Percentiles rank a stretch among this genome's conserved stretches.
Evolutionary conservation across 345 rosid species (phyloP).

Genomic region (Salix purpurea): DNA sequence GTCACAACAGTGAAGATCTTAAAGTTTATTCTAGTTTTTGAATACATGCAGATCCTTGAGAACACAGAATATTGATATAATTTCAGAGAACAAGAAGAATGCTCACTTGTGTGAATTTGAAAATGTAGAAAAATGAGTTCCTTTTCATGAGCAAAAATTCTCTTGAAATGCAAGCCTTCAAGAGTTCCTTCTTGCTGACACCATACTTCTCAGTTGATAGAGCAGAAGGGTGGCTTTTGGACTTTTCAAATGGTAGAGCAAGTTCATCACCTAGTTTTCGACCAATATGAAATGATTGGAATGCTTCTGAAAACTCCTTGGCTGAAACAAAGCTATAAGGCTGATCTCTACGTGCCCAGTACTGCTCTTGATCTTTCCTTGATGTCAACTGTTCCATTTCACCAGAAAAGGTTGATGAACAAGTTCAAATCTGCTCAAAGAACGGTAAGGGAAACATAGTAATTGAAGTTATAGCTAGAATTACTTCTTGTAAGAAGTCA

Average conservation of each 20-base stretch:
- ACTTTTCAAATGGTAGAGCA: constrained; percentile 63
- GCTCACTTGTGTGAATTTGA: constrained; percentile 46
- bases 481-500: constrained; percentile 81
- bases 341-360: constrained; percentile 55
- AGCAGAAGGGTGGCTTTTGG: constrained; percentile 70
- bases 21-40: background rate
- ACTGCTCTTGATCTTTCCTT: constrained; percentile 81
- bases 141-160: constrained; percentile 86
- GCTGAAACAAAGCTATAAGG: constrained; percentile 58
- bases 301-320: constrained; percentile 59
- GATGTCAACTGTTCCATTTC: constrained; percentile 47
- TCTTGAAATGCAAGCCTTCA: constrained; percentile 69
- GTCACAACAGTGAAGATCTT: background rate
- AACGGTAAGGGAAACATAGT: background rate
- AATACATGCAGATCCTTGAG: constrained; percentile 4
- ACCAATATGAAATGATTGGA: constrained; percentile 63
- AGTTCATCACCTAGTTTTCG: constrained; percentile 58
- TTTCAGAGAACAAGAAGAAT: background rate
- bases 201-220: constrained; percentile 64
- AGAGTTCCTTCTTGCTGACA: constrained; percentile 50
- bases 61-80: background rate
- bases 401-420: background rate
- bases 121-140: constrained; percentile 71
- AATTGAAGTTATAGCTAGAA: background rate
- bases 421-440: background rate